Base-by-base conservation (phyloP, 306 rosid species). In the Pueraria montana region DNA sequence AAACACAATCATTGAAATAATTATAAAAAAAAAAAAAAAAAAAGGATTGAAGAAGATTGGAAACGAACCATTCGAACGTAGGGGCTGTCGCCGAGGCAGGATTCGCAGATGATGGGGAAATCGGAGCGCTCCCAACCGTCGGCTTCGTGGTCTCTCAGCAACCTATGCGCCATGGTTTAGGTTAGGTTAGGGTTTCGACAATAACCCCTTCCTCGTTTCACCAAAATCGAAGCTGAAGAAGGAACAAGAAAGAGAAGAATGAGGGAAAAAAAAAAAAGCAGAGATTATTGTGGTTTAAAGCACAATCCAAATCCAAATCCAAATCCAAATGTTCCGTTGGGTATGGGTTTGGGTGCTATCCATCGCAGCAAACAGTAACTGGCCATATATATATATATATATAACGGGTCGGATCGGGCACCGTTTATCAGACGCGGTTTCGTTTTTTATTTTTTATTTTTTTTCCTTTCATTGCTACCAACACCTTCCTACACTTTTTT, bases 61-160 rank as follows among this genome's bases (percentile, higher is more conserved):
- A 34, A 1, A 67, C 86, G 2, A 80, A 89, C 92, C 92, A 89
- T 89, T 34, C 89, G 90, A 78, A 89, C 88, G 18, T 87, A 89
- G 11, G 92, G 92, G 56, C 80, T 89, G 26, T 87, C 90, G 13
- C 92, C 92, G 17, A 89, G 90, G 72, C 92, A 89, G 2, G 92
- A 89, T 76, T 87, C 90, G 40, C 92, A 89, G 80, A 87, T 87
- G 79, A 89, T 89, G 23, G 92, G 92, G 69, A 89, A 89, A 30
- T 89, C 92, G 30, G 92, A 87, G 18, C 92, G 89, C 4, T 89
- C 92, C 92, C 92, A 89, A 11, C 92, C 92, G 6, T 89, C 92
- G 11, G 90, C 92, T 80, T 89, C 88, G n/a, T 80, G 90, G 56
- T 89, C 89, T 45, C 92, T 85, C 9, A 89, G 84, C 85, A 89